Evolutionary conservation across 2,329 filamentous ascomycete genomes (phyloP), one percentile per base, ranked within the genome.

Genomic region (Cladosporium halotolerans): DNA sequence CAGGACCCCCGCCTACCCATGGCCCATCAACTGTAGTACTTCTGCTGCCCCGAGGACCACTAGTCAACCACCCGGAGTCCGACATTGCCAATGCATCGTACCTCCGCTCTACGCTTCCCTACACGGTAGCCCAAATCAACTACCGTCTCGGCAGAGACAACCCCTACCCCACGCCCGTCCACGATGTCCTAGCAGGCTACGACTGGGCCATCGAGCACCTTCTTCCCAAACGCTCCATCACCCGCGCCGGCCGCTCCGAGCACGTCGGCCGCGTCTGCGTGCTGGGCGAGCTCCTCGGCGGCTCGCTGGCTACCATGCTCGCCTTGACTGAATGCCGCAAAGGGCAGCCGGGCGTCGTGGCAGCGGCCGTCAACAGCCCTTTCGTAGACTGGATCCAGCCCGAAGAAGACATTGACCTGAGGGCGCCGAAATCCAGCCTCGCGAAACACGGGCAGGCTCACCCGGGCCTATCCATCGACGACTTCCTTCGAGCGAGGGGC

Each of bases 281-380:
- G 3, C 73, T 71, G 57, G 76, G 76, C 19, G 72, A 78, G 59
- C 68, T 77, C 5, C 46, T 77, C 7, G 76, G 76, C 8, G 76
- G 72, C 43, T 68, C 71, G 13, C 68, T 79, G 6, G 76, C 76
- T 8, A 70, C 72, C 2, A 73, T 73, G 67, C 68, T 79, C 4
- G 75, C 74, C 1, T 57, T 79, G 63, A 78, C 76, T 9, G 76
- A 79, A 62, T 77, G 74, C 55, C 68, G 67, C 14, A 52, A 65
- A 9, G 69, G 70, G n/a, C 59, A 67, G 31, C 67, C 64, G 23
- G 67, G 73, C 9, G 68, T 79, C 31, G 63, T 62, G n/a, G 73
- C 75, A 23, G 73, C 72, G 6, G 72, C 73, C 3, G 61, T 77
- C 11, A 75, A 72, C 57, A 74, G 73, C 40, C 74, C 76, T 7